Evolutionary conservation across 306 rosid species (phyloP).

Genomic region (Prunus mira): DNA sequence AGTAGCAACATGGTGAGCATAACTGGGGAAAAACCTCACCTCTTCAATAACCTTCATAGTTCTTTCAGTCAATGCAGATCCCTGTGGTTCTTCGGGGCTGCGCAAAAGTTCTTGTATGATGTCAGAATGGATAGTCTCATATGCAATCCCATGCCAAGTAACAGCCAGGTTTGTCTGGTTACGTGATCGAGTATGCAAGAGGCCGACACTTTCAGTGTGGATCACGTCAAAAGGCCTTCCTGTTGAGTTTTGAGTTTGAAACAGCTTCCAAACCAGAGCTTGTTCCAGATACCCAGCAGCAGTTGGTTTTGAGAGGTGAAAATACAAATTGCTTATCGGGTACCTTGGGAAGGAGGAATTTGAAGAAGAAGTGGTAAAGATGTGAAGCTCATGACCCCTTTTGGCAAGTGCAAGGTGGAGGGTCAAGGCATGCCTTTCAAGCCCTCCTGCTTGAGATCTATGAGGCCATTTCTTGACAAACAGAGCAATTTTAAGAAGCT

Average conservation of each 20-base stretch:
- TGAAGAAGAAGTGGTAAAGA: constrained; percentile 50
- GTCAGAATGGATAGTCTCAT: constrained; percentile 42
- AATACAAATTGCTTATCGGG: constrained; percentile 32
- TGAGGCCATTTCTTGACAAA: constrained; percentile 84
- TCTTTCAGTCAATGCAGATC: constrained; percentile 44
- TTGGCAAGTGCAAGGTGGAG: constrained; percentile 69
- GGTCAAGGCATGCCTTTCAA: constrained; percentile 72
- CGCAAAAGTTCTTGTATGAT: constrained; percentile 38
- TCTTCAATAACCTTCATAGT: constrained; percentile 48
- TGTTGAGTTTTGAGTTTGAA: constrained; percentile 55
- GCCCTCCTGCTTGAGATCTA: constrained; percentile 61
- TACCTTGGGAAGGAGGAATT: constrained; percentile 31
- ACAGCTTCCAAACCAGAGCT: constrained; percentile 54
- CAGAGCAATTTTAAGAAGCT: constrained; percentile 56
- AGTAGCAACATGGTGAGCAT: constrained; percentile 71
- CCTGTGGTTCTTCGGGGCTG: constrained; percentile 41
- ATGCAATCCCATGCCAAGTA: constrained; percentile 66
- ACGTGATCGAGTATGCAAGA: constrained; percentile 49
- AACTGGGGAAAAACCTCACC: constrained; percentile 56
- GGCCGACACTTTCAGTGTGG: constrained; percentile 69
- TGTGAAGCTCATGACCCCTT: constrained; percentile 73
- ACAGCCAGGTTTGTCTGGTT: constrained; percentile 47
- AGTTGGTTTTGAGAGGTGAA: constrained; percentile 67
- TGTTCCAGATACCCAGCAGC: constrained; percentile 68
- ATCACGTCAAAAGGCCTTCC: constrained; percentile 52